These are phyloP conservation scores for Arthrobotrys entomopaga DNA, from an alignment of 2,329 filamentous ascomycete genomes.

Conservation along the genomic window DNA sequence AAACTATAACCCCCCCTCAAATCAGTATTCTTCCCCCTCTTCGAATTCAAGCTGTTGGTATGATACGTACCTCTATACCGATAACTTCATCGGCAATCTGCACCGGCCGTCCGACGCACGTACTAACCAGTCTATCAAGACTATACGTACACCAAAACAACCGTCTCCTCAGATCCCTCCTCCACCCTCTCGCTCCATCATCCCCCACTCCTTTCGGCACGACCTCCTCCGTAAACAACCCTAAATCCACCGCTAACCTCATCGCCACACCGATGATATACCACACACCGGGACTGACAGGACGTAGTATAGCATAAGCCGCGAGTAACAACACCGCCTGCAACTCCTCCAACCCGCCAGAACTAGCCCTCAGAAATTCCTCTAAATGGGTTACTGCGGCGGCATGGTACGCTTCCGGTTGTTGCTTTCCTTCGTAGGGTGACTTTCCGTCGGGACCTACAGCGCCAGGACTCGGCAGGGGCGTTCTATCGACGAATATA, in stretches of 20 bases:
- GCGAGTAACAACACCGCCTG: slow-evolving; percentile 92
- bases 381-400: slow-evolving; percentile 93
- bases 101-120: slow-evolving; percentile 90
- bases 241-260: slow-evolving; percentile 87
- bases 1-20: slow-evolving; percentile 68
- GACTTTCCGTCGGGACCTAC: slow-evolving; percentile 21
- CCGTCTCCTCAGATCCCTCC: slow-evolving; percentile 83
- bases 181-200: slow-evolving; percentile 79
- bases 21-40: slow-evolving; percentile 4
- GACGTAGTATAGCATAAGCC: slow-evolving; percentile 88
- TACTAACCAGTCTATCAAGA: slow-evolving; percentile 91
- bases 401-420: slow-evolving; percentile 95
- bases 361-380: slow-evolving; percentile 80
- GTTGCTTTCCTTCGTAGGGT: slow-evolving; percentile 62
- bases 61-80: slow-evolving; percentile 74
- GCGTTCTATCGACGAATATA: slow-evolving; percentile 77
- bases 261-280: slow-evolving; percentile 96
- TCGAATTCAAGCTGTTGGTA: not conserved
- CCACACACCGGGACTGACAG: slow-evolving; percentile 93
- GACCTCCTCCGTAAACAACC: slow-evolving; percentile 88
- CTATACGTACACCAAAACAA: slow-evolving; percentile 99
- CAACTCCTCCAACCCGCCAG: slow-evolving; percentile 89
- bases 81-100: slow-evolving; percentile 96
- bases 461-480: slow-evolving; percentile 57
- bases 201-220: slow-evolving; percentile 64